A percentile compares a stretch with the other conserved stretches of the same genome.
Conservation (phyloP, 495 filamentous ascomycete species). For the Mycothermus thermophilus region DNA sequence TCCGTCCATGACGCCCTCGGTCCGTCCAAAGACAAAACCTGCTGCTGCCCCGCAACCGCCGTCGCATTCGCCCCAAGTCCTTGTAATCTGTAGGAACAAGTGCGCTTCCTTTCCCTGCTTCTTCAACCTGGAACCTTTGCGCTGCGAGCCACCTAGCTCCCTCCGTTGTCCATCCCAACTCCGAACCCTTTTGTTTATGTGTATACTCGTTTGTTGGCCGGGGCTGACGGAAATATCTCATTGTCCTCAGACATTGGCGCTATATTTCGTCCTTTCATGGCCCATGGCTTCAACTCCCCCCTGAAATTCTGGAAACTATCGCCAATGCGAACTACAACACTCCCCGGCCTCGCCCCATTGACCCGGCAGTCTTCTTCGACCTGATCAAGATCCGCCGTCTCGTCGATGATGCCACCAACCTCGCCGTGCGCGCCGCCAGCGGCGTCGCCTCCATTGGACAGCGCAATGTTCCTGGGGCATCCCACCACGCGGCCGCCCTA, state of each 20-base stretch:
- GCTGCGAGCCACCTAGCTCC: no score
- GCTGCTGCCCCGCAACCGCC: constrained; percentile 2
- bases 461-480: constrained; percentile 39
- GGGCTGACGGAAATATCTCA: neutral
- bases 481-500: constrained; percentile 41
- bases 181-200: no score
- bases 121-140: no score
- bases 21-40: constrained; percentile 10
- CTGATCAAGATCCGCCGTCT: constrained; percentile 63
- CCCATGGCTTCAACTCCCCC: constrained; percentile 75
- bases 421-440: constrained; percentile 60
- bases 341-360: constrained; percentile 59
- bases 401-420: constrained; percentile 62
- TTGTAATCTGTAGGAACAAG: constrained; percentile 11
- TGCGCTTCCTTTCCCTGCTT: constrained; percentile 4
- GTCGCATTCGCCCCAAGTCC: constrained; percentile 1
- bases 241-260: constrained; percentile 52
- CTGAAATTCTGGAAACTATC: constrained; percentile 62
- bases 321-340: constrained; percentile 66
- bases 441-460: constrained; percentile 50
- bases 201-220: neutral
- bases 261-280: constrained; percentile 77
- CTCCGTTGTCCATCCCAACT: no score
- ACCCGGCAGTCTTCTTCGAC: constrained; percentile 71
- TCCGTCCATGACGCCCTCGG: neutral